These are phyloP conservation scores for Globisporangium alternatum DNA, from an alignment of 352 stramenopile species.

Conservation along the genomic window DNA sequence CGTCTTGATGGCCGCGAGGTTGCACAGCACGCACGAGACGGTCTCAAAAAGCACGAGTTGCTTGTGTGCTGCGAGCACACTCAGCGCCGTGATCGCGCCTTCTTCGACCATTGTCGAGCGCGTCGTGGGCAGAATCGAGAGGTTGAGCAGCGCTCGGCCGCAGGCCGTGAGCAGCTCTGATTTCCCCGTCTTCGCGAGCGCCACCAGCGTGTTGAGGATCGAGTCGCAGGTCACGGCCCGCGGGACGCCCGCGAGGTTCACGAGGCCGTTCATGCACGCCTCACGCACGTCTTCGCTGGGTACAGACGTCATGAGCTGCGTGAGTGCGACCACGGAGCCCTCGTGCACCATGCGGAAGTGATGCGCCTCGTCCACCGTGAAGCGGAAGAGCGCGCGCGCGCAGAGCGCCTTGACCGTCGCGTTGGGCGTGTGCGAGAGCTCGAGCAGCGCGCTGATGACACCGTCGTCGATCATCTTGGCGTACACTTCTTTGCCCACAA, in stretches of 20 bases:
- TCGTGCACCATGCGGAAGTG: conserved; percentile 83
- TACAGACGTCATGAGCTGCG: conserved; percentile 59
- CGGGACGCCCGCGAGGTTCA: conserved; percentile 67
- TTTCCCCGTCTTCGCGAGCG: conserved; percentile 34
- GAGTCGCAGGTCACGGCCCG: conserved; percentile 74
- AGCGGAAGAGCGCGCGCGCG: conserved; percentile 64
- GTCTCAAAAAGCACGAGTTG: conserved; percentile 41
- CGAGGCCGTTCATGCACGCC: conserved; percentile 60
- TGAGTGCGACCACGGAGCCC: conserved; percentile 56
- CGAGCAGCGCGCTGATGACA: conserved; percentile 48
- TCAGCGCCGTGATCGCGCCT: conserved; percentile 52
- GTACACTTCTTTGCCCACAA: conserved; percentile 51
- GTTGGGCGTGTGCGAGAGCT: conserved; percentile 66
- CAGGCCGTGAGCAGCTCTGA: conserved; percentile 29
- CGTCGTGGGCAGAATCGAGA: conserved; percentile 78
- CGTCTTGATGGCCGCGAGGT: conserved; percentile 53
- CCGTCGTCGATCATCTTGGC: conserved; percentile 74
- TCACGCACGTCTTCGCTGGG: conserved; percentile 52
- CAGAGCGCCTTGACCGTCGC: conserved; percentile 64
- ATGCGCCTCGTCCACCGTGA: conserved; percentile 68
- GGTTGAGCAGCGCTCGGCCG: conserved; percentile 65
- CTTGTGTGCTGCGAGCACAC: conserved; percentile 36
- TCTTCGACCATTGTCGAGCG: conserved; percentile 72
- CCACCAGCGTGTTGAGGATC: conserved; percentile 49
- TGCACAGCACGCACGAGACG: conserved; percentile 54